Evolutionary conservation across 176 grass and related monocot species (phyloP), one percentile per base, ranked within the genome.

Genomic region (Bonia amplexicaulis): DNA sequence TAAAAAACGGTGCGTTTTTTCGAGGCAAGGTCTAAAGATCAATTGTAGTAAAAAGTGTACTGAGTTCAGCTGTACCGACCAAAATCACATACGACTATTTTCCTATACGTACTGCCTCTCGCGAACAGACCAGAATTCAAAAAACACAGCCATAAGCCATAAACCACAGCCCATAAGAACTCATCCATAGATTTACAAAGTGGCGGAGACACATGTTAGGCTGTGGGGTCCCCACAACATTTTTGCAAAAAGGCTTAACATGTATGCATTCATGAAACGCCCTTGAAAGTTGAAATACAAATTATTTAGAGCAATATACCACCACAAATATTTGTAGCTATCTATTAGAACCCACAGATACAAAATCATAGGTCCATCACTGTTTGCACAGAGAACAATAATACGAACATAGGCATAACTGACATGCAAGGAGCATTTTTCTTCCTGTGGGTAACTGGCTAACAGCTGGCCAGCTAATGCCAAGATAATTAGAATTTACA

Each of bases 311-410:
- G 69, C 29, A 63, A 83, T 48, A 49, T 13, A 63, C 26, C 44
- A 23, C 45, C 15, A 33, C 0, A n/a, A 42, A 80, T 31, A 80
- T 29, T 45, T 87, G 25, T 37, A 73, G 16, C 66, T 63, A 65
- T 53, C 80, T 53, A 12, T 65, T 64, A 87, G 37, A 81, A 66
- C 14, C 7, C 23, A 87, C 20, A 41, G 23, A 53, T 9, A 62
- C 55, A 57, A 35, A 80, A 23, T 23, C 52, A 35, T 81, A 81
- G 48, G 33, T 42, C 42, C 9, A 0, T 42, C 46, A 2, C 19
- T 51, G 20, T 74, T 64, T 74, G 70, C 79, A 40, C 40, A 44
- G 19, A 58, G 26, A 76, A 60, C 52, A 87, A 55, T 14, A 74
- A 84, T 76, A 19, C 12, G 9, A 65, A 80, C 46, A 54, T 55